These are phyloP conservation scores for Solanum ossicruentum DNA, from an alignment of 257 asterid genomes.

Conservation along the genomic window DNA sequence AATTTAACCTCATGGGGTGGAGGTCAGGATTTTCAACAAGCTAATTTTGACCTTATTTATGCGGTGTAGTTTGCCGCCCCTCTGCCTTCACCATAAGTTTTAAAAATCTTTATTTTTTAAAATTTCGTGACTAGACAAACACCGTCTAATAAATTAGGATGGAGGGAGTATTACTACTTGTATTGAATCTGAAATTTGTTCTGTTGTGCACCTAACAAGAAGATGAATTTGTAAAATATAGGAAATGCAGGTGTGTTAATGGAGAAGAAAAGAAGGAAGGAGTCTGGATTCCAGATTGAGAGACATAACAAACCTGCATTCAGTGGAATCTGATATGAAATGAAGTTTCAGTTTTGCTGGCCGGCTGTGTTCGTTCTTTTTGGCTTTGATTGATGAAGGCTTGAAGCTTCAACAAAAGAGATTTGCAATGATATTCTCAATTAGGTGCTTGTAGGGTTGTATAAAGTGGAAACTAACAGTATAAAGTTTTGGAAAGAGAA, in stretches of 20 bases:
- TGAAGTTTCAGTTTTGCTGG: neutral
- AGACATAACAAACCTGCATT: constrained; percentile 9
- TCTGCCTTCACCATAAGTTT: neutral
- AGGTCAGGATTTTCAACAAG: neutral
- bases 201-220: neutral
- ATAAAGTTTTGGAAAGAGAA: constrained; percentile 25
- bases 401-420: neutral
- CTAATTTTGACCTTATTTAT: neutral
- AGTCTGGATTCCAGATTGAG: constrained; percentile 20
- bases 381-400: constrained; percentile 2
- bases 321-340: neutral
- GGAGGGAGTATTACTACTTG: neutral
- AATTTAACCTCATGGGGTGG: neutral
- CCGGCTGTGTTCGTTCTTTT: constrained; percentile 5
- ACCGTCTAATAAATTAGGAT: neutral
- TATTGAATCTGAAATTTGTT: neutral
- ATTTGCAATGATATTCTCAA: constrained; percentile 12
- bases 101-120: neutral
- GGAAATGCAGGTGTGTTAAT: constrained; percentile 26
- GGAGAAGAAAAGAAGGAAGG: constrained; percentile 13
- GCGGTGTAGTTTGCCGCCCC: neutral
- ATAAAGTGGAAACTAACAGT: constrained; percentile 40
- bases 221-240: neutral
- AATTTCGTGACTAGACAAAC: neutral
- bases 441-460: constrained; percentile 33